phyloP scores from a whole-genome alignment of 768 basidiomycete genomes.

The Hericium rajendrae region DNA sequence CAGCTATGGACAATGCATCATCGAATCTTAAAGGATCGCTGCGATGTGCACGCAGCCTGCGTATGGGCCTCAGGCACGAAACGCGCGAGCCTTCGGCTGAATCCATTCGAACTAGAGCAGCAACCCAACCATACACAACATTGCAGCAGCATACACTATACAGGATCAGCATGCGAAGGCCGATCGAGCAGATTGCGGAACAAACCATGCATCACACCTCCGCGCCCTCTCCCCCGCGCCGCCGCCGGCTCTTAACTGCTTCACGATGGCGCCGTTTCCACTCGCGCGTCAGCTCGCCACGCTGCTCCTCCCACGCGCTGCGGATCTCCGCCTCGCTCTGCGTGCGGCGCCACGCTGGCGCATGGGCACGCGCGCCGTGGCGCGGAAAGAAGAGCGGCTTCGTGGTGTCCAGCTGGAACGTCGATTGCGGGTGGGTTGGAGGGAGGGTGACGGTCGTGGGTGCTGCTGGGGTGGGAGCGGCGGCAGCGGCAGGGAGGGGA shows the following conservation, averaged over 20 bases:
- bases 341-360: slow-evolving; percentile 22
- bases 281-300: slow-evolving; percentile 55
- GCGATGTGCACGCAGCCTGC: no score
- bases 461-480: not conserved
- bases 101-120: no score
- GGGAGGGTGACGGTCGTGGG: no score
- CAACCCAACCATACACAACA: no score
- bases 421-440: not conserved
- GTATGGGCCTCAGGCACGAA: no score
- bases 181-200: no score
- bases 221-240: slow-evolving; percentile 30
- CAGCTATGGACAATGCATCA: no score
- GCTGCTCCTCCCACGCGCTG: slow-evolving; percentile 51
- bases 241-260: slow-evolving; percentile 53
- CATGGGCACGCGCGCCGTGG: not conserved
- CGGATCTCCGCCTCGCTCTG: slow-evolving; percentile 52
- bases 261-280: slow-evolving; percentile 76
- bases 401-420: not conserved
- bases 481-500: not conserved
- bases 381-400: slow-evolving; percentile 11
- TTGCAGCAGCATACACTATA: no score
- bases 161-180: no score
- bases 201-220: not conserved
- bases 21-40: no score
- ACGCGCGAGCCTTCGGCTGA: no score